Evolutionary conservation across 208 protist species (phyloP), one percentile per base, ranked within the genome.

Genomic region (Trypanosoma theileri): DNA sequence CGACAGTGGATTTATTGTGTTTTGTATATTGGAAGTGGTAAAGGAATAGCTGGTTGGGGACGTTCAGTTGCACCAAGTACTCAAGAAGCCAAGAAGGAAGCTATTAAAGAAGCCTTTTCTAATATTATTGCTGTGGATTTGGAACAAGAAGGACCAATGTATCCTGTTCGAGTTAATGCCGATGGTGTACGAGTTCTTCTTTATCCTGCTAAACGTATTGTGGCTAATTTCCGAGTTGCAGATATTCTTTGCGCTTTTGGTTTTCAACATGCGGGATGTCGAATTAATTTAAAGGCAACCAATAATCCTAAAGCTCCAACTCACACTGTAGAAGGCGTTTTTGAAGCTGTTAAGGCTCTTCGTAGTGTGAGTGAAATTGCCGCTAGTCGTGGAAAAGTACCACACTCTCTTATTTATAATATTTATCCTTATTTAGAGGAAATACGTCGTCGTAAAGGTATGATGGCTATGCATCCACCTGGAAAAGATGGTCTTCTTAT

Each of bases 371-470:
- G 84, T 77, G 92, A 97, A 69, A 94, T 97, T 70, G 92, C 92
- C 31, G 89, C 89, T 51, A 95, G 88, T 63, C 88, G 92, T 65
- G 92, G 92, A 41, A 97, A 97, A 78, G 90, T 97, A 48, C 90
- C 92, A 19, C 89, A 94, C 77, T 95, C 88, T 17, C 89, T 97
- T 62, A 88, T 97, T 52, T 82, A 95, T 74, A 97, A 97, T 73
- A 96, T 96, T 58, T 97, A 96, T 75, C 90, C 88, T n/a, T 97
- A 97, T 75, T 75, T 97, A 26, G 89, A 97, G 68, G 92, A 97
- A 75, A 68, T 97, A 59, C 89, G 92, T 19, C 84, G 92, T 12
- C 84, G 92, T 10, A 95, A 96, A 68, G 92, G 92, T 57, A 97
- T 97, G 92, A 92, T 97, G 85, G 92, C 92, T 53, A 95, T 95